A percentile compares a stretch with the other conserved stretches of the same genome.
Conservation (phyloP, 192 early-diverging fungal species). For the Cladochytrium replicatum region DNA sequence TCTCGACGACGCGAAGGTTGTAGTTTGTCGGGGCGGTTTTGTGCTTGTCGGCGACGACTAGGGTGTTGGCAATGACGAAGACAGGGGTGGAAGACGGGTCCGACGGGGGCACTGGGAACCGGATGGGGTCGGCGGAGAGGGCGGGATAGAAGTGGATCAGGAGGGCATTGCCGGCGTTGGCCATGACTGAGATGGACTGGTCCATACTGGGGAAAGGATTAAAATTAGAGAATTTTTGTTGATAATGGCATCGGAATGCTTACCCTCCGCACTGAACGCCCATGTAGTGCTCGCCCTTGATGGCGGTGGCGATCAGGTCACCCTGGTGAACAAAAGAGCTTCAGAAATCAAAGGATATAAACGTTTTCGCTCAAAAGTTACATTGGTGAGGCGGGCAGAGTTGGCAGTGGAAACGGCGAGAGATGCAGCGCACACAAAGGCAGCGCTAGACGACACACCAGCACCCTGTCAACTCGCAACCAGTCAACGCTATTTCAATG, state of each 20-base stretch:
- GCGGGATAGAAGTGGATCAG: conserved; percentile 77
- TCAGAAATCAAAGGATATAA: too few species aligned
- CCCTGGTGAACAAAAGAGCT: too few species aligned
- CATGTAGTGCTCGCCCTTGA: conserved; percentile 67
- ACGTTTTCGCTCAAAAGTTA: too few species aligned
- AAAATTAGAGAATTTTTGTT: neutral
- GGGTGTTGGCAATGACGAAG: conserved; percentile 86
- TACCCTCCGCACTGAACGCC: conserved; percentile 56
- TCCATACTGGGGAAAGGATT: conserved; percentile 66
- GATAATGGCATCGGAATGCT: neutral
- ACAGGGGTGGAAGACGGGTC: conserved; percentile 33
- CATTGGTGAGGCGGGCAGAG: conserved; percentile 18
- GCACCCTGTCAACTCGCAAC: conserved; percentile 38
- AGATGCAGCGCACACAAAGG: conserved; percentile 70
- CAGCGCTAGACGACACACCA: conserved; percentile 78
- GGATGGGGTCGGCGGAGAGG: conserved; percentile 47
- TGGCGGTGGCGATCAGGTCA: conserved; percentile 62
- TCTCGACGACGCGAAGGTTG: conserved; percentile 89
- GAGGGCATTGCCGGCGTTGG: conserved; percentile 51
- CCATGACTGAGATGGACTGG: conserved; percentile 80
- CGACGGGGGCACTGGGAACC: too few species aligned
- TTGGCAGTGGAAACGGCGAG: conserved; percentile 55
- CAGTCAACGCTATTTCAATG: too few species aligned
- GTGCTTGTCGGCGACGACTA: conserved; percentile 77
- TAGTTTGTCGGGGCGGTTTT: conserved; percentile 81